Conservation (phyloP, 179 eudicot genomes). For the Silene noctiflora region DNA sequence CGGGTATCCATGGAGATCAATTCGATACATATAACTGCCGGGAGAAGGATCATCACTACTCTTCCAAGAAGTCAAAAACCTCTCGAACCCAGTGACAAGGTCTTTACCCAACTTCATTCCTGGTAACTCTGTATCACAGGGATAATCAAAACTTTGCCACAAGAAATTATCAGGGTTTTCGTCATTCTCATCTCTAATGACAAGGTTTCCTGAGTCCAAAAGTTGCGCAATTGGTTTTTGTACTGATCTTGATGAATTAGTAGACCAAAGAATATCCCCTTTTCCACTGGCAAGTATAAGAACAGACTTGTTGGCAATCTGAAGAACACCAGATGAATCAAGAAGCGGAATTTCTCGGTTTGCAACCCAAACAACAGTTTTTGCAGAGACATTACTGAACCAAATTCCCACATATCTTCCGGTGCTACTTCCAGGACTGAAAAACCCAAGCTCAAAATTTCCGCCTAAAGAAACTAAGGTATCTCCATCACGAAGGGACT, state of each 20-base stretch:
- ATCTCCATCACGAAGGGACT: background rate
- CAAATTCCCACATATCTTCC: conserved; percentile 25
- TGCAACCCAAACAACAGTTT: conserved; percentile 29
- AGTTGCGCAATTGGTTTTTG: conserved; percentile 20
- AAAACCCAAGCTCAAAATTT: conserved; percentile 25
- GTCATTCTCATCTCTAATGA: conserved; percentile 11
- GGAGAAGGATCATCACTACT: conserved; percentile 26
- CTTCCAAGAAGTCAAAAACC: conserved; percentile 18
- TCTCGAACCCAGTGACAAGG: conserved; percentile 15
- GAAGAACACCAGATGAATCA: conserved; percentile 11
- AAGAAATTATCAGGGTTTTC: background rate
- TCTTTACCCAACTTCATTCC: conserved; percentile 27
- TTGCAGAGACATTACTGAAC: conserved; percentile 11
- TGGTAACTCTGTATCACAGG: conserved; percentile 20
- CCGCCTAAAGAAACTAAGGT: conserved; percentile 21
- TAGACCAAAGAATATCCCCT: conserved; percentile 12
- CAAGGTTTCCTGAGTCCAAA: conserved; percentile 22
- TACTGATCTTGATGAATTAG: conserved; percentile 13
- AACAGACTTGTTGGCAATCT: background rate
- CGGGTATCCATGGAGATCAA: conserved; percentile 20
- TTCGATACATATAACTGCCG: conserved; percentile 12
- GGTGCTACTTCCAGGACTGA: conserved; percentile 19
- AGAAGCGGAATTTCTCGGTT: conserved; percentile 11
- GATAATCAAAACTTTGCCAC: conserved; percentile 34
- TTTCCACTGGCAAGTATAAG: conserved; percentile 15